Base-by-base conservation (phyloP, 1,139 yeast species). In the Geotrichum fermentans region DNA sequence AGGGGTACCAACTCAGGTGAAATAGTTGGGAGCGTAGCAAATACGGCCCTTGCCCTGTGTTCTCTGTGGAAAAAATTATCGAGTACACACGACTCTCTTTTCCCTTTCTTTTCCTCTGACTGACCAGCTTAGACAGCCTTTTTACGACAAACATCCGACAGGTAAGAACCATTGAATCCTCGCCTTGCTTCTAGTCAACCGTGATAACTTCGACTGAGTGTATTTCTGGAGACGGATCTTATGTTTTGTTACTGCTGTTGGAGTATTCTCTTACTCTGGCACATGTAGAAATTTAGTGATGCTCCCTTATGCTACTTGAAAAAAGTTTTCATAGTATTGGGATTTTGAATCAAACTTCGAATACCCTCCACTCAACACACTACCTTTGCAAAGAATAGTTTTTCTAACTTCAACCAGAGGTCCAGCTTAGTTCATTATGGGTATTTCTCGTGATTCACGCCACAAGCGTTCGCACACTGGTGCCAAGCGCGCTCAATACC, bases 371-470 rank as follows among this genome's bases (percentile, higher is more conserved):
- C n/a, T n/a, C n/a, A n/a, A n/a, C n/a, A n/a, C n/a, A n/a, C n/a
- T n/a, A n/a, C n/a, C n/a, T n/a, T n/a, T n/a, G n/a, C n/a, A n/a
- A n/a, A n/a, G n/a, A n/a, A n/a, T n/a, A n/a, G n/a, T n/a, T n/a
- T 22, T 44, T n/a, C 22, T 33, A 22, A 36, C 39, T 16, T 34
- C 2, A 21, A 26, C 28, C 24, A 47, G 47, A 47, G 50, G 50
- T 47, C 50, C 50, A 47, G 47, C 18, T 20, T 36, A 36, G 39
- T 52, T 48, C 52, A 61, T 53, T 55, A 92, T 92, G 98, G 97
- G 98, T 90, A 92, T 92, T 86, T 90, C 97, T 79, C 94, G 99
- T 84, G 98, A 92, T 82, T 90, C 98, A 77, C 96, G 97, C 82
- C 98, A 92, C 89, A 92, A 92, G 87, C 95, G 98, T 79, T 79